A percentile compares a stretch with the other conserved stretches of the same genome.
Conservation (phyloP, 2,329 filamentous ascomycete genomes). For the Penicillium sp. region DNA sequence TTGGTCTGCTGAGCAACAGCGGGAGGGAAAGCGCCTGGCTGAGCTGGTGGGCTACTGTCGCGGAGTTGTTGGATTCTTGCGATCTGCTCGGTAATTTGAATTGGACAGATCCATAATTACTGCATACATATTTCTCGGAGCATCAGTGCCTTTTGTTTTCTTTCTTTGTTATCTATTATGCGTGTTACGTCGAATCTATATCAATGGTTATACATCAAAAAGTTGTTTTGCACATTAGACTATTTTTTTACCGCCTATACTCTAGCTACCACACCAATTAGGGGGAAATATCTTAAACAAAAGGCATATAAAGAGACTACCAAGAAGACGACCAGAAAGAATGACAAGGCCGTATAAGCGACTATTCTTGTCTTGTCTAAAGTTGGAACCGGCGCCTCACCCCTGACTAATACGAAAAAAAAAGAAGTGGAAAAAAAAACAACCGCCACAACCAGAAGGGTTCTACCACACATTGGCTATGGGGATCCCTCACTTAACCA, state of each 20-base stretch:
- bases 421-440: background rate
- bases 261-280: no score
- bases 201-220: no score
- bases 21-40: constrained; percentile 69
- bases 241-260: no score
- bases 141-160: background rate
- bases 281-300: no score
- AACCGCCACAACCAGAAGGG: background rate
- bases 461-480: constrained; percentile 18
- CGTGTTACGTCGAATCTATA: constrained; percentile 5
- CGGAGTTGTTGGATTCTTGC: constrained; percentile 80
- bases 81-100: constrained; percentile 51
- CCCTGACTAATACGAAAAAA: constrained; percentile 6
- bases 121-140: background rate
- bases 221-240: no score
- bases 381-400: background rate
- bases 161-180: background rate
- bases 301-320: no score
- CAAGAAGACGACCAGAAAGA: no score
- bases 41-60: constrained; percentile 82
- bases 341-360: no score
- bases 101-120: background rate
- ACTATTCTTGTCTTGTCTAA: background rate
- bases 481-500: constrained; percentile 38
- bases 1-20: constrained; percentile 72